These are phyloP conservation scores for Mucuna pruriens DNA, from an alignment of 306 rosid genomes.

Conservation along the genomic window DNA sequence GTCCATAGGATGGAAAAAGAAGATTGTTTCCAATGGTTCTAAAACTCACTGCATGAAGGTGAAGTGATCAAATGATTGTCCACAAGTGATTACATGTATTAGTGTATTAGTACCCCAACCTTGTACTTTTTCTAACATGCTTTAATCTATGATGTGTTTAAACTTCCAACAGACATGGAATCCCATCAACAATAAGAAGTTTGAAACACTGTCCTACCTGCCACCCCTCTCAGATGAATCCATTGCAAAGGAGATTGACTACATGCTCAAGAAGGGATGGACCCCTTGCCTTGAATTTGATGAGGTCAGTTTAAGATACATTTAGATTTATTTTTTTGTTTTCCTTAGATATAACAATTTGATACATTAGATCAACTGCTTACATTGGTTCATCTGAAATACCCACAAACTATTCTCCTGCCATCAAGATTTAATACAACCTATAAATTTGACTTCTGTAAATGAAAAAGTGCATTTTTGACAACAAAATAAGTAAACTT, in stretches of 20 bases:
- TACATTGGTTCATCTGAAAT: background rate
- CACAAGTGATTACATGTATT: no score
- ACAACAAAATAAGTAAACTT: no score
- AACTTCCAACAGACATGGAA: slow-evolving; percentile 68
- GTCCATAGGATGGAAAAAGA: slow-evolving; percentile 52
- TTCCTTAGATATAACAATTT: background rate
- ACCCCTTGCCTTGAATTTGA: slow-evolving; percentile 87
- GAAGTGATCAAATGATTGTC: slow-evolving; percentile 7
- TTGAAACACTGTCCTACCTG: slow-evolving; percentile 77
- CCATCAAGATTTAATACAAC: background rate
- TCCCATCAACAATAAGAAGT: slow-evolving; percentile 80
- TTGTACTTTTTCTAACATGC: slow-evolving; percentile 2
- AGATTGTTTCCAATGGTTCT: slow-evolving; percentile 63
- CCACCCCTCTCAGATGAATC: slow-evolving; percentile 78
- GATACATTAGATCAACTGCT: background rate
- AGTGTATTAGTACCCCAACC: background rate
- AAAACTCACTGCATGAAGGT: slow-evolving; percentile 78
- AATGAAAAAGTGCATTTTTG: no score
- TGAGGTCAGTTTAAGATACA: slow-evolving; percentile 48
- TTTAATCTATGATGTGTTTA: slow-evolving; percentile 27
- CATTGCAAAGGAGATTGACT: slow-evolving; percentile 70
- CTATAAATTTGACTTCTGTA: background rate
- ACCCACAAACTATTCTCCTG: background rate
- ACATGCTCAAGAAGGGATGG: slow-evolving; percentile 83
- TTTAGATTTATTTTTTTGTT: background rate